phyloP scores from a whole-genome alignment of 495 filamentous ascomycete species.

The Aspergillus biplanus region DNA sequence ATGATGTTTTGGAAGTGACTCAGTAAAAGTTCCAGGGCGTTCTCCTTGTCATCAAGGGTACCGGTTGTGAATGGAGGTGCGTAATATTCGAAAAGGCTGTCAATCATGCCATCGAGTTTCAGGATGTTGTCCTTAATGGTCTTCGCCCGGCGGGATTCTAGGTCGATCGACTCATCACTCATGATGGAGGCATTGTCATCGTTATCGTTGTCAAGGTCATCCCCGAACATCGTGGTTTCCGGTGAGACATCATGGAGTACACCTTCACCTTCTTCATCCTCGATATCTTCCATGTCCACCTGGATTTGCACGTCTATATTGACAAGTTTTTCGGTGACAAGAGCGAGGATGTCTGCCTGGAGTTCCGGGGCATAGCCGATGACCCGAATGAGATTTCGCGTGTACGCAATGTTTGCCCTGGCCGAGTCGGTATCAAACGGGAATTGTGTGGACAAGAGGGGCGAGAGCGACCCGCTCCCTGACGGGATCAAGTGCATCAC shows the following conservation, averaged over 20 bases:
- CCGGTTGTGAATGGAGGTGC: conserved; percentile 64
- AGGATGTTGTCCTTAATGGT: conserved; percentile 77
- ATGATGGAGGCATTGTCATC: conserved; percentile 59
- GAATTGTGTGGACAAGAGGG: conserved; percentile 67
- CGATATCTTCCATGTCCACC: conserved; percentile 84
- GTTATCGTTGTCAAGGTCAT: conserved; percentile 60
- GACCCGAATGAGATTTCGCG: conserved; percentile 76
- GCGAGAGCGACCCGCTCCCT: conserved; percentile 68
- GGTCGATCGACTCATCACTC: conserved; percentile 50
- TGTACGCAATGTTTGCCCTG: conserved; percentile 72
- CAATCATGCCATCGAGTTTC: conserved; percentile 92
- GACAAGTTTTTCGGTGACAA: conserved; percentile 81
- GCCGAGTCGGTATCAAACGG: conserved; percentile 75
- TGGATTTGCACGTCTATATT: conserved; percentile 96
- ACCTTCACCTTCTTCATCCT: conserved; percentile 67
- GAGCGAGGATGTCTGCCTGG: conserved; percentile 77
- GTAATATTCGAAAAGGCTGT: conserved; percentile 85
- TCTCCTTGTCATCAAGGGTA: conserved; percentile 48
- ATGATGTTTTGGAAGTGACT: conserved; percentile 83
- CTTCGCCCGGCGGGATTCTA: conserved; percentile 53
- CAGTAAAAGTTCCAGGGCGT: conserved; percentile 71
- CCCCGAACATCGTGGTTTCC: conserved; percentile 38
- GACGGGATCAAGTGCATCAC: conserved; percentile 78
- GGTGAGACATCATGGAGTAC: conserved; percentile 42
- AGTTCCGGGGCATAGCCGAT: conserved; percentile 77